Evolutionary conservation across 1,139 yeast species (phyloP), one percentile per base, ranked within the genome.

Genomic region (Nakaseomyces nivariensis): DNA sequence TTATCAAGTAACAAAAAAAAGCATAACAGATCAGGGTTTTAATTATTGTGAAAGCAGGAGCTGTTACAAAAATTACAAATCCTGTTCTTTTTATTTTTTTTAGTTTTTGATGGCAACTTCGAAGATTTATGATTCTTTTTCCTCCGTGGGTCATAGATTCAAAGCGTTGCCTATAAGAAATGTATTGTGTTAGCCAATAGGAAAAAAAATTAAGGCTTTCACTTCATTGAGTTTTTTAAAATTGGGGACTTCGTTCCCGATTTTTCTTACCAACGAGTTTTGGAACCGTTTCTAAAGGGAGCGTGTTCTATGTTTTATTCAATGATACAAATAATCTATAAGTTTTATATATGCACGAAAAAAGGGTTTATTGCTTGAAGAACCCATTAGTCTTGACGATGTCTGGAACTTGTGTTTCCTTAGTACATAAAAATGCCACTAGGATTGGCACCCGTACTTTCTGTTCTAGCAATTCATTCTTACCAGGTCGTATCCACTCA

Each of bases 131-230:
- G 70, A 66, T 71, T 75, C 76, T 69, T 54, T 57, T 60, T 65
- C 60, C 69, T 64, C 48, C 43, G 75, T 79, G 79, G 81, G 72
- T 64, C 73, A 69, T 67, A 70, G 81, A 79, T 79, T 79, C 85
- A 79, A 79, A 79, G 81, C 80, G 83, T 76, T 70, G 84, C 82
- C 83, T 62, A 79, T 75, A 79, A 51, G 55, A 58, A 57, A 41
- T 29, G 44, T 41, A 29, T 24, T 38, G 42, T 38, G 42, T 38
- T 38, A 38, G 42, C 24, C 50, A 58, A 51, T 53, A 40, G 47
- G 46, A 42, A 49, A 51, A 48, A 48, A 29, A 43, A 42, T 25
- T n/a, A 45, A 47, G 49, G 29, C 46, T 52, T 51, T 43, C 53
- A 52, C 52, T 54, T 56, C 63, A 55, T 58, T 57, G 57, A 52